These are phyloP conservation scores for Eimeria sp. DNA, from an alignment of 169 alveolate genomes.

Conservation along the genomic window DNA sequence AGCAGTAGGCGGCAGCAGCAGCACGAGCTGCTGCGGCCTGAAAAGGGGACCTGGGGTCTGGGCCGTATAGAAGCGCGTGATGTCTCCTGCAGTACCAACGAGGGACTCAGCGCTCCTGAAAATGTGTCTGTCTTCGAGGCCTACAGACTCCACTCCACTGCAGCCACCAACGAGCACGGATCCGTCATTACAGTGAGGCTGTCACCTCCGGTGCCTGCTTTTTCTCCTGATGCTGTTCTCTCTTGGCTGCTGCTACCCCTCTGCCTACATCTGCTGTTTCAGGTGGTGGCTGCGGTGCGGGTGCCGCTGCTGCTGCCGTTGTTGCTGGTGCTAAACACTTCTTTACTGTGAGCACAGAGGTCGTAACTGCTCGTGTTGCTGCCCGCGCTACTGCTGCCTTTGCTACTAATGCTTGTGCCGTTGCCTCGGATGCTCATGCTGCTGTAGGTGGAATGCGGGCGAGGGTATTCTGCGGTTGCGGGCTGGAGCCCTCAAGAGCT, in stretches of 20 bases:
- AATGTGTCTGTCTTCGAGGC: conserved; percentile 77
- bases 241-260: neutral
- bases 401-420: neutral
- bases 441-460: conserved; percentile 77
- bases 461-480: conserved; percentile 58
- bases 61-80: conserved; percentile 18
- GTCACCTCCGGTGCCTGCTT: neutral
- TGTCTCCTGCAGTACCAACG: conserved; percentile 55
- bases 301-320: neutral
- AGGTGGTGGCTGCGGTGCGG: neutral
- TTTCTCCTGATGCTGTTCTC: neutral
- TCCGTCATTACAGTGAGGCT: conserved; percentile 26
- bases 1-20: conserved; percentile 56
- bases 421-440: neutral
- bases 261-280: neutral
- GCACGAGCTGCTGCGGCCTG: conserved; percentile 35
- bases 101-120: conserved; percentile 54
- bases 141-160: conserved; percentile 37
- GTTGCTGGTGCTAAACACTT: conserved; percentile 15
- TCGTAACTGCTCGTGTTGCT: neutral
- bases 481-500: conserved; percentile 74
- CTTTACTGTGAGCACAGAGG: neutral
- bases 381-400: neutral
- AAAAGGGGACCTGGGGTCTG: conserved; percentile 59
- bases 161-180: conserved; percentile 48